phyloP scores from a whole-genome alignment of 768 basidiomycete species.

The Lactarius vividus region DNA sequence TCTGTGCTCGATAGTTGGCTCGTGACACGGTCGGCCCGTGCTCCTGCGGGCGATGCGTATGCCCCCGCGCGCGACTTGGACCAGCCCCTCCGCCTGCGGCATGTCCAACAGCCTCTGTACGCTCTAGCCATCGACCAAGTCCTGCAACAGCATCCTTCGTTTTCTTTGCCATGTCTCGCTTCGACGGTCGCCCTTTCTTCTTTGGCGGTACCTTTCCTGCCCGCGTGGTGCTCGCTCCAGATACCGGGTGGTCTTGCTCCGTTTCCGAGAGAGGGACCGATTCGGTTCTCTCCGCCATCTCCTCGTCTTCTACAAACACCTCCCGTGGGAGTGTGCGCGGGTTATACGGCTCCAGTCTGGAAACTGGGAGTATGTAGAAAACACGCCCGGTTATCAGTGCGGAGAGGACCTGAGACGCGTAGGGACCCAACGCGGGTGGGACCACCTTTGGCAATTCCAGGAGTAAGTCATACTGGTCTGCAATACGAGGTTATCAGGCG shows the following conservation, averaged over 20 bases:
- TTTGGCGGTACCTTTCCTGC: conserved; percentile 17
- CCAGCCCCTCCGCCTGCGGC: neutral
- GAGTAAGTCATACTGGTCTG: conserved; percentile 59
- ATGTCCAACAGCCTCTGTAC: conserved; percentile 13
- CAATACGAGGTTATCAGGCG: conserved; percentile 5
- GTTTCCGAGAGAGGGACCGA: neutral
- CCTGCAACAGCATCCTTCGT: conserved; percentile 36
- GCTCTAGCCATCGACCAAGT: conserved; percentile 66
- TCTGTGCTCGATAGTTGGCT: conserved; percentile 44
- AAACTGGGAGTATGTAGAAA: conserved; percentile 61
- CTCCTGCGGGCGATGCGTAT: conserved; percentile 17
- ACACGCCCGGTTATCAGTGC: conserved; percentile 45
- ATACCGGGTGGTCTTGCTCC: neutral
- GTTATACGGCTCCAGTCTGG: conserved; percentile 48
- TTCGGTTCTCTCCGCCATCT: neutral
- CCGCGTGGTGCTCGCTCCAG: neutral
- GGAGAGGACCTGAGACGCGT: conserved; percentile 49
- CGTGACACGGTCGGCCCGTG: conserved; percentile 37
- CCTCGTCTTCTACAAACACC: conserved; percentile 46
- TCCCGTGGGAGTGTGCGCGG: conserved; percentile 72
- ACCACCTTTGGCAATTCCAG: conserved; percentile 48
- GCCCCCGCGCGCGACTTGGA: conserved; percentile 10
- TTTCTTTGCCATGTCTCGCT: conserved; percentile 23
- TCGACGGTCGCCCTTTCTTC: conserved; percentile 29
- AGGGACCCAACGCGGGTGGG: conserved; percentile 46